Base-by-base conservation (phyloP, 106 monocot genomes). In the Phalaenopsis equestris region DNA sequence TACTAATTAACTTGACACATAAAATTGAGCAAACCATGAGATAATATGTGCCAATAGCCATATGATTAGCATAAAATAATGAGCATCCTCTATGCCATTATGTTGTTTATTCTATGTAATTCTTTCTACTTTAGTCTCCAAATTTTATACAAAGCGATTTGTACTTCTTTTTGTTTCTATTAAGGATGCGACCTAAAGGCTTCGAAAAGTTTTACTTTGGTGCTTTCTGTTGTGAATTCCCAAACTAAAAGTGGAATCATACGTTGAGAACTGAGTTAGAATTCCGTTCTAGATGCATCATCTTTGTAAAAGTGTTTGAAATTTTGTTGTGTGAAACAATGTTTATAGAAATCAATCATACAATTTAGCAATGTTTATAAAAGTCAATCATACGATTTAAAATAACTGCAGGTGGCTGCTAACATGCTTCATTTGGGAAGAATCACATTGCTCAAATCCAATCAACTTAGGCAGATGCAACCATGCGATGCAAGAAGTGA, bases 341-440 rank as follows among this genome's bases (percentile, higher is more conserved):
- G 30, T 30, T 30, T 30, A 30, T 30, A 30, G 30, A 30, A 30
- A 0, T 30, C 30, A 30, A 30, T 30, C 30, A 30, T 30, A 30
- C 30, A 0, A 30, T 30, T 30, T 30, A 30, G 8, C 55, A 55
- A 55, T 55, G 9, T 16, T 55, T 12, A 55, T 55, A 55, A 55
- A 5, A 9, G 55, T 16, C 55, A 55, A 55, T 57, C 57, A 15
- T 57, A 57, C 17, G 14, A 17, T 57, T 57, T 16, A 57, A 57
- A 11, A 57, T 18, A 19, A 57, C 23, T 80, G 42, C 72, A 94
- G 94, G 81, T 94, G 65, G 89, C 91, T 84, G 78, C 74, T 42
- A 90, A 81, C 84, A 81, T 85, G 82, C 86, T 94, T 84, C 85
- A 94, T 67, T 80, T 94, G 75, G 91, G 87, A 86, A 94, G 91